phyloP scores from a whole-genome alignment of 23 red algal species.

The Pyropia yezoensis region DNA sequence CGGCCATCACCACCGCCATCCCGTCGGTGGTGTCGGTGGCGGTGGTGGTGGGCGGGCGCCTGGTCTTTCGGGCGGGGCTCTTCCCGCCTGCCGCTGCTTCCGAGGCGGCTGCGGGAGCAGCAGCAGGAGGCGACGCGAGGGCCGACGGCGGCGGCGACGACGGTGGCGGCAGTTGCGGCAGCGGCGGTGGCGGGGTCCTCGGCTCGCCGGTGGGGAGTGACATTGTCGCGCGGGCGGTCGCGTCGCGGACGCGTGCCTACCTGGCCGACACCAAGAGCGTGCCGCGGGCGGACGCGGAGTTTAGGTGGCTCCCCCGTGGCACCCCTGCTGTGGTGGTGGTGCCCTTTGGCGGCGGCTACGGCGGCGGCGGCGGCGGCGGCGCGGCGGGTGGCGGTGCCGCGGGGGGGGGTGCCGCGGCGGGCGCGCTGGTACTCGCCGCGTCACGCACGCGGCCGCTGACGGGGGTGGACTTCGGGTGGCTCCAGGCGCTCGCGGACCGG shows the following conservation, averaged over 20 bases:
- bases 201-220: neutral
- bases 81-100: too few species aligned
- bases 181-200: slow-evolving; percentile 7
- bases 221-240: slow-evolving; percentile 19
- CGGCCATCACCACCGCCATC: slow-evolving; percentile 17
- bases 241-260: slow-evolving; percentile 26
- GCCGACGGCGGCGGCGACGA: neutral
- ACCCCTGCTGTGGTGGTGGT: neutral
- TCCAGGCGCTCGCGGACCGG: neutral
- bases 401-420: neutral
- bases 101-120: too few species aligned
- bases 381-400: neutral
- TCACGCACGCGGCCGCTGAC: slow-evolving; percentile 37
- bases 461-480: slow-evolving; percentile 34
- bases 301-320: slow-evolving; percentile 26
- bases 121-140: too few species aligned
- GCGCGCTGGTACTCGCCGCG: slow-evolving; percentile 36
- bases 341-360: neutral
- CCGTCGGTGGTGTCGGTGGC: slow-evolving; percentile 17
- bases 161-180: slow-evolving; percentile 10
- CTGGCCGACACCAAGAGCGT: slow-evolving; percentile 67
- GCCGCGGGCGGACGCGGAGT: slow-evolving; percentile 37
- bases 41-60: slow-evolving; percentile 10
- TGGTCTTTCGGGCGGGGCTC: too few species aligned
- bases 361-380: neutral